Evolutionary conservation across 1,284 basidiomycete species (phyloP), one percentile per base, ranked within the genome.

Genomic region (Phellopilus nigrolimitatus): DNA sequence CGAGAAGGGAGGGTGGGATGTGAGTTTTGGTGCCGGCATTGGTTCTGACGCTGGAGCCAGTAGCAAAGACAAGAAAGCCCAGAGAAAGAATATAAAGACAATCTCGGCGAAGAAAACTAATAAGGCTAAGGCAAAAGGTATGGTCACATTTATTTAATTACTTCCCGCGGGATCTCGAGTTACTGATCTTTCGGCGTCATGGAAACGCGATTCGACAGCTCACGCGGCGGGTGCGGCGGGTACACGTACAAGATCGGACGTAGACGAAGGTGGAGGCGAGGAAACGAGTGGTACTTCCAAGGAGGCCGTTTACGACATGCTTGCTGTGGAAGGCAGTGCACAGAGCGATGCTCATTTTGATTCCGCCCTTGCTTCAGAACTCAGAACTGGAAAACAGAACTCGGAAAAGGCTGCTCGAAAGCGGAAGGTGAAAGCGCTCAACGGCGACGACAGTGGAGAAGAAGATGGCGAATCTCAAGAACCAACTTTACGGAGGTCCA

Each of bases 1-100:
- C 0, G 74, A 80, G 45, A 76, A 73, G 25, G 95, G 94, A 3
- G 84, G 85, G 0, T 88, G 84, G 84, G 75, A 78, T 19, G 71
- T 70, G 30, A 38, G 33, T 7, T 6, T 12, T 30, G 28, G 7
- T 6, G 6, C 28, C 7, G 12, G 7, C 28, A 30, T 12, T 12
- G 28, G 6, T 30, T 7, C 6, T 7, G 12, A 30, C 28, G 12
- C 28, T 30, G 34, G 6, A n/a, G n/a, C n/a, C 34, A 15, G 34
- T 5, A 36, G n/a, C 13, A 15, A 15, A n/a, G 34, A 4, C 15
- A 36, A n/a, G n/a, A n/a, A n/a, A n/a, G n/a, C n/a, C n/a, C n/a
- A n/a, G n/a, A n/a, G n/a, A n/a, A n/a, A n/a, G n/a, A 15, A 36
- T 7, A 7, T 36, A n/a, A 15, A n/a, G 34, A 13, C 15, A 36